Percentiles rank a stretch among this genome's conserved stretches.
phyloP scores from a whole-genome alignment of 495 filamentous ascomycete genomes.

The Extremus antarcticus region DNA sequence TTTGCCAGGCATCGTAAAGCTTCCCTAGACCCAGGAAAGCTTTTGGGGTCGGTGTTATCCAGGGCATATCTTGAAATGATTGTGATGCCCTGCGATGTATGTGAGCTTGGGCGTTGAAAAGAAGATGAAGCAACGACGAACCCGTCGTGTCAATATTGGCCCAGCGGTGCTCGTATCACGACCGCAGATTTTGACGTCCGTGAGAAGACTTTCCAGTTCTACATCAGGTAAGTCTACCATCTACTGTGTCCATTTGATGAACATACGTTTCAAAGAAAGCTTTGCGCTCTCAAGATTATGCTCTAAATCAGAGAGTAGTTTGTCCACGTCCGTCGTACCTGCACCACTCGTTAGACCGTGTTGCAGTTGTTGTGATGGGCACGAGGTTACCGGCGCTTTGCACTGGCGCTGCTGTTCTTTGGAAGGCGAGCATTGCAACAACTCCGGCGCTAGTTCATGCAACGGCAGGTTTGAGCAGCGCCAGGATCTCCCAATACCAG shows the following conservation, averaged over 20 bases:
- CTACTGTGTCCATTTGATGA: too few relatives aligned
- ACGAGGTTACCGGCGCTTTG: neutral
- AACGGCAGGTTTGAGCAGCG: too few relatives aligned
- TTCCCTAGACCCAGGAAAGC: constrained; percentile 53
- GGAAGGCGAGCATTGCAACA: neutral
- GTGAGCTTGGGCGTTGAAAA: neutral
- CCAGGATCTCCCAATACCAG: too few relatives aligned
- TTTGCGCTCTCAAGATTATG: constrained; percentile 11
- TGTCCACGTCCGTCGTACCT: constrained; percentile 5
- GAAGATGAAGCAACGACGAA: constrained; percentile 22
- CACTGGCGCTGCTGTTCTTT: neutral
- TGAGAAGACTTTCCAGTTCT: constrained; percentile 37
- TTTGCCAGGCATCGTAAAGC: constrained; percentile 84
- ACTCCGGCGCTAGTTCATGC: too few relatives aligned
- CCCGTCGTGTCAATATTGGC: constrained; percentile 70
- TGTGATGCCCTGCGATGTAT: constrained; percentile 53
- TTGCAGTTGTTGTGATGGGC: neutral
- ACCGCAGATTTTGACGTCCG: constrained; percentile 69
- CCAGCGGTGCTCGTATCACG: constrained; percentile 59
- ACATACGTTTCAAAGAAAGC: constrained; percentile 10
- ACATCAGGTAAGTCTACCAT: too few relatives aligned
- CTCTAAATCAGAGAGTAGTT: constrained; percentile 10
- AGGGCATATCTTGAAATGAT: constrained; percentile 64
- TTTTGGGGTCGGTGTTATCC: constrained; percentile 26
- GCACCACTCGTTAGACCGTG: neutral